phyloP scores from a whole-genome alignment of 768 basidiomycete genomes.

The Collybia nuda region DNA sequence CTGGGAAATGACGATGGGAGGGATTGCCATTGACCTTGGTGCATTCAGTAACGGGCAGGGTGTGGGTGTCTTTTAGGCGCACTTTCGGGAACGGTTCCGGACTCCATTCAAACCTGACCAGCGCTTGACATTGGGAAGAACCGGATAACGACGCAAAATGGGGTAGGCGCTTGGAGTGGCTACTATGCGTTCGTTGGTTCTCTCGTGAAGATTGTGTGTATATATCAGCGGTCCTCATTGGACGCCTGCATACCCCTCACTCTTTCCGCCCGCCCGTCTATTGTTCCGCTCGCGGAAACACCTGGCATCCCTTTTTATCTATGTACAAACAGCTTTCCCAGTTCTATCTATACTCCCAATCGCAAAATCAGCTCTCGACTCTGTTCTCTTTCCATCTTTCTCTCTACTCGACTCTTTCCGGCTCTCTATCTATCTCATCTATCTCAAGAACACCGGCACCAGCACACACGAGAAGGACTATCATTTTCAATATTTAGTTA shows the following conservation, averaged over 20 bases:
- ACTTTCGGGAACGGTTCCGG: background rate
- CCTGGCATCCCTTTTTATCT: background rate
- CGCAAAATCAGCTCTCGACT: background rate
- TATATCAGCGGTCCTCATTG: background rate
- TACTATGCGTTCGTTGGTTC: too few species aligned
- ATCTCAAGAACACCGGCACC: too few species aligned
- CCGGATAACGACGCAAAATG: too few species aligned
- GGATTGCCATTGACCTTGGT: slow-evolving; percentile 4
- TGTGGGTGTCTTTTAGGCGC: slow-evolving; percentile 13
- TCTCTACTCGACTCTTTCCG: background rate
- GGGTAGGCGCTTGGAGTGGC: too few species aligned
- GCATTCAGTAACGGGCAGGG: slow-evolving; percentile 4
- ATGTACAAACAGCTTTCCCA: background rate
- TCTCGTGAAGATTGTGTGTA: too few species aligned
- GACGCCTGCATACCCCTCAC: background rate
- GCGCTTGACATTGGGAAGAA: background rate
- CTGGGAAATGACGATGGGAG: slow-evolving; percentile 8
- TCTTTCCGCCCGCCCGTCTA: background rate
- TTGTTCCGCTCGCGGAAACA: background rate
- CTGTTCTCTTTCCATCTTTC: background rate
- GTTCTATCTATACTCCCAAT: background rate
- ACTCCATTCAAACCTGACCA: background rate
- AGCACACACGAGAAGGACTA: background rate
- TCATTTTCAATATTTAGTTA: background rate
- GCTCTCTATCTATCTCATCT: background rate